A percentile compares a stretch with the other conserved stretches of the same genome.
Conservation (phyloP, 1,284 basidiomycete genomes). For the Tremellales sp. region DNA sequence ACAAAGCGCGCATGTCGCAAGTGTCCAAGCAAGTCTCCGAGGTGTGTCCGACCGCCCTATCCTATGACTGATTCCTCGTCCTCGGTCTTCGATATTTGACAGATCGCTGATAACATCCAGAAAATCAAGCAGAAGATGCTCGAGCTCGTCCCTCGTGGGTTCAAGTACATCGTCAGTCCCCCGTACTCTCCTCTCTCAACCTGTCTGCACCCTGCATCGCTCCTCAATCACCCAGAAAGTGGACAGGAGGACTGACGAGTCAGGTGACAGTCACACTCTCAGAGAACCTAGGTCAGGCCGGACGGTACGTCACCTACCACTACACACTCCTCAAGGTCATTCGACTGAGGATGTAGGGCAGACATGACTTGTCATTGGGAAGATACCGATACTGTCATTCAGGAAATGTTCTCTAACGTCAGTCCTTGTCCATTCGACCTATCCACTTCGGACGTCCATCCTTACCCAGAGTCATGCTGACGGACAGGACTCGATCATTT, state of each 20-base stretch:
- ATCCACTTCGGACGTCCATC: not conserved
- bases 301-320: slow-evolving; percentile 17
- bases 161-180: slow-evolving; percentile 43
- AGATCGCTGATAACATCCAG: slow-evolving; percentile 19
- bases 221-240: not conserved
- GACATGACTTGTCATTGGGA: slow-evolving; percentile 48
- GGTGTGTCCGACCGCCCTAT: slow-evolving; percentile 17
- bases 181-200: not conserved
- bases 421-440: no score
- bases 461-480: not conserved
- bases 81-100: no score
- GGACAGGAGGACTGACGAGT: not conserved
- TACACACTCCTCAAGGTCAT: not conserved
- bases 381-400: slow-evolving; percentile 38
- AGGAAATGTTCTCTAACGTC: slow-evolving; percentile 46
- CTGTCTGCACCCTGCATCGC: not conserved
- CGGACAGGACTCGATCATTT: slow-evolving; percentile 39
- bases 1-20: slow-evolving; percentile 28
- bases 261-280: slow-evolving; percentile 37
- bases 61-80: no score
- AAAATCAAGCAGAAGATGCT: slow-evolving; percentile 41
- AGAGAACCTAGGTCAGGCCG: slow-evolving; percentile 45
- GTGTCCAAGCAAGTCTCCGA: slow-evolving; percentile 41
- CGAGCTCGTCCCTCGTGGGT: slow-evolving; percentile 40
- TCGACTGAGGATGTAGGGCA: slow-evolving; percentile 20